phyloP scores from a whole-genome alignment of 2,329 filamentous ascomycete species.

The Verticillium alfalfae region DNA sequence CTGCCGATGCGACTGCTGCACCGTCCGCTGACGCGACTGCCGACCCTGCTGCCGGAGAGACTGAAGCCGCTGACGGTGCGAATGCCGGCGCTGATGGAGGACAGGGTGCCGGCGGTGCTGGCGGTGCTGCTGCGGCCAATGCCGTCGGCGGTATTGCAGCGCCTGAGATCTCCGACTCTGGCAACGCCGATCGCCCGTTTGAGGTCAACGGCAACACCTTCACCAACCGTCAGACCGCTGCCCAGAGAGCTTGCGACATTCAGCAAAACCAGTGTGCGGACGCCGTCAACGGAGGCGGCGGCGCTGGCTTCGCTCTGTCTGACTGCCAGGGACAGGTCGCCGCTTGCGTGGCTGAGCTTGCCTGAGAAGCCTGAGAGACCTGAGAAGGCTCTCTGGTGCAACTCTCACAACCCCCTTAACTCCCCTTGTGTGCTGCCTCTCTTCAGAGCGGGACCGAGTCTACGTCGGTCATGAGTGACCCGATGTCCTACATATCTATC shows the following conservation, averaged over 20 bases:
- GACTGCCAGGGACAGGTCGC: slow-evolving; percentile 52
- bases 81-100: slow-evolving; percentile 1
- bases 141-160: slow-evolving; percentile 47
- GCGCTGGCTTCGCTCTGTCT: slow-evolving; percentile 30
- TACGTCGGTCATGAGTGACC: background rate
- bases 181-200: slow-evolving; percentile 47
- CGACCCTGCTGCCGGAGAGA: background rate
- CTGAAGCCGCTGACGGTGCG: slow-evolving; percentile 2
- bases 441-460: background rate
- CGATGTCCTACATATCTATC: slow-evolving; percentile 10
- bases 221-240: slow-evolving; percentile 46
- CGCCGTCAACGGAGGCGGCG: slow-evolving; percentile 45
- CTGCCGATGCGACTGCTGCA: background rate
- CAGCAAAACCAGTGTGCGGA: slow-evolving; percentile 58
- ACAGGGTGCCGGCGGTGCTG: slow-evolving; percentile 12
- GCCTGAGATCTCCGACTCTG: slow-evolving; percentile 42
- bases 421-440: background rate
- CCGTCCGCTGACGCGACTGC: background rate
- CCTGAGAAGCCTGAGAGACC: background rate
- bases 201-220: slow-evolving; percentile 53
- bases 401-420: slow-evolving; percentile 2
- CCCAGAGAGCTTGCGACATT: slow-evolving; percentile 56
- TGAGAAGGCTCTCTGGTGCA: background rate
- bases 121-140: slow-evolving; percentile 19
- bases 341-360: slow-evolving; percentile 30